Percentiles rank a stretch among this genome's conserved stretches.
Evolutionary conservation across 345 rosid species (phyloP).

Genomic region (Rhizophora mangle): DNA sequence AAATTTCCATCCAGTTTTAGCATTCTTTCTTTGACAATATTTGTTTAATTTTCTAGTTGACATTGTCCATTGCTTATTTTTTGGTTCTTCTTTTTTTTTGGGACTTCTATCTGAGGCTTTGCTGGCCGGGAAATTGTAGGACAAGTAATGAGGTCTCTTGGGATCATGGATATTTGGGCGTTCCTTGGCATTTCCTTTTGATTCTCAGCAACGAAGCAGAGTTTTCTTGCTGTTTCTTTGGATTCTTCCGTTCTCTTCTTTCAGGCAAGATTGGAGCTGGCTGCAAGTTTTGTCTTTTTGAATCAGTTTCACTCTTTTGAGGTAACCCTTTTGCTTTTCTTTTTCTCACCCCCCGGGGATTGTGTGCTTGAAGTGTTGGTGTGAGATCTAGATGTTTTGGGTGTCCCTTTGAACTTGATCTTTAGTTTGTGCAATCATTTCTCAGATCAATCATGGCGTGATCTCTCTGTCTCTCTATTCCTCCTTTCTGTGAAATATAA

Average conservation of each 20-base stretch:
- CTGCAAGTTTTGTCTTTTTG: conserved; percentile 16
- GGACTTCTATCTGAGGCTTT: neutral
- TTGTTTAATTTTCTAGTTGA: conserved; percentile 8
- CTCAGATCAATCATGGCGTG: too few relatives aligned
- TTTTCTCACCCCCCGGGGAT: neutral
- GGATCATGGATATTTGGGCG: conserved; percentile 10
- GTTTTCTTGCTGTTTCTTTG: conserved; percentile 7
- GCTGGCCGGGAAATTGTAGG: conserved; percentile 13
- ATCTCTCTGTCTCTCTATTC: too few relatives aligned
- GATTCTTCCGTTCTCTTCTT: conserved; percentile 10
- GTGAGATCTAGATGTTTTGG: conserved; percentile 24
- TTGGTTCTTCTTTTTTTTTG: neutral
- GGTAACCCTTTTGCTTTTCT: conserved; percentile 26
- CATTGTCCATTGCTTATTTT: conserved; percentile 7
- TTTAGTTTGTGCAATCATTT: too few relatives aligned
- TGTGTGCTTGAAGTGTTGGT: conserved; percentile 7
- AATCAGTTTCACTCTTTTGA: conserved; percentile 19
- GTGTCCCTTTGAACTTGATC: neutral
- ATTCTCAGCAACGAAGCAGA: conserved; percentile 14
- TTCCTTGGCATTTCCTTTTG: conserved; percentile 3
- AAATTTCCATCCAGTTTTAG: neutral
- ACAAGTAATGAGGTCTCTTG: conserved; percentile 13
- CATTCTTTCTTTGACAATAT: conserved; percentile 4
- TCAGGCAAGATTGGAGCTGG: conserved; percentile 18
- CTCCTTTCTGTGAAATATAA: too few relatives aligned